Base-by-base conservation (phyloP, 1,284 basidiomycete genomes). In the Tilletia horrida region DNA sequence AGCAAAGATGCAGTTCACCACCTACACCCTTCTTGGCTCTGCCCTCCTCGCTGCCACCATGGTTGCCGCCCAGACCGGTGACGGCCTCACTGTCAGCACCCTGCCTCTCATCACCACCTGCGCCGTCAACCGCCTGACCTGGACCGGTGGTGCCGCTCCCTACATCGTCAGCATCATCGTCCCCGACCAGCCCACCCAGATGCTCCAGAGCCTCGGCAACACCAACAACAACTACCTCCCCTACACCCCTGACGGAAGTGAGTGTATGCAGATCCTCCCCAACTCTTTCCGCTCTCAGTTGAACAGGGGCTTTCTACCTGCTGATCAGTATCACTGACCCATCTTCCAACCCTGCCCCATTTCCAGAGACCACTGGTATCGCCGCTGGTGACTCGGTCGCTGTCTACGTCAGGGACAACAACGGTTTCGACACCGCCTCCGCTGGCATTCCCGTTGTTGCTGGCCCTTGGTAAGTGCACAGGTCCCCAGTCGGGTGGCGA, bases 1-100 rank as follows among this genome's bases (percentile, higher is more conserved):
- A 21, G 13, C n/a, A 18, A 65, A 50, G 27, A 65, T 65, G 63
- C 63, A 65, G 57, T 29, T 65, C 63, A 25, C 63, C 18, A 14
- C 27, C 25, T 43, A 31, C 55, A 16, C 31, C 29, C 31, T 59
- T 27, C 0, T 59, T 27, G 55, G 55, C 27, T 16, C 55, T 18
- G 35, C 55, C 55, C 27, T 59, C 55, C 55, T 59, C 55, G 25
- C 55, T 18, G 55, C 55, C 55, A 27, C 27, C n/a, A 59, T 59
- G 55, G 55, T 21, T 27, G 55, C 31, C 29, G 55, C 55, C 55
- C 55, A 59, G 29, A 27, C 29, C 27, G 8, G 27, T 27, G 35
- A 59, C 31, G 55, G 55, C 29, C 55, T 59, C 29, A 35, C 55
- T 14, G 55, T 59, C 55, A 29, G n/a, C 27, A 59, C 63, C 42